Percentiles rank a stretch among this genome's conserved stretches.
Evolutionary conservation across 768 basidiomycete genomes (phyloP).

Genomic region (Tulasnella sp.): DNA sequence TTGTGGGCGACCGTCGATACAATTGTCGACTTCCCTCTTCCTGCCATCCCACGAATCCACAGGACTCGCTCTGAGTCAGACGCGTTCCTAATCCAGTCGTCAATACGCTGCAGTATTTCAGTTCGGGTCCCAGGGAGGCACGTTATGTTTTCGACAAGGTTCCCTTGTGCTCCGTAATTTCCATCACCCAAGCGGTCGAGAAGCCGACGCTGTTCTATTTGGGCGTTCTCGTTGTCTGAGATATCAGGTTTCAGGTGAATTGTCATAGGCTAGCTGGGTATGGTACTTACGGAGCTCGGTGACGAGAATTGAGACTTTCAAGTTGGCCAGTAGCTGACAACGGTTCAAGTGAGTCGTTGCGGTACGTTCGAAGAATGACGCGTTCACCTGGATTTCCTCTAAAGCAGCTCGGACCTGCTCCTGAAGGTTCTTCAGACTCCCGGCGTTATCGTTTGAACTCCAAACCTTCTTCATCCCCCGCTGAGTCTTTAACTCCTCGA

Average conservation of each 20-base stretch:
- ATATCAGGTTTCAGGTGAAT: too few relatives aligned
- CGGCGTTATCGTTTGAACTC: neutral
- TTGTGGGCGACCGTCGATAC: neutral
- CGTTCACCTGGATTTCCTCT: neutral
- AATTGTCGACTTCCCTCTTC: neutral
- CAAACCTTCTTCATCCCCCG: neutral
- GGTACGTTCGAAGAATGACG: too few relatives aligned
- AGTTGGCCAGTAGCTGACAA: neutral
- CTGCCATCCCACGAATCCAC: neutral
- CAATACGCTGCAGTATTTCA: neutral
- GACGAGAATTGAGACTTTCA: neutral
- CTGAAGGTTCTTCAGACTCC: neutral
- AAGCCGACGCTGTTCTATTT: neutral
- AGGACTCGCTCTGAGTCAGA: neutral
- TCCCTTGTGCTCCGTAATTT: neutral
- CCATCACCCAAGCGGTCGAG: neutral
- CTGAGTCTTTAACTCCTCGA: neutral
- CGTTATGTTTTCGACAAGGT: neutral
- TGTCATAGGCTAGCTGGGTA: neutral
- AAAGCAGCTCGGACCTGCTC: neutral
- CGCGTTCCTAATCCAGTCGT: neutral
- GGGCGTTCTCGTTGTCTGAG: neutral
- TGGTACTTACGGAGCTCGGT: neutral
- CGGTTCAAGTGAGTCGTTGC: neutral
- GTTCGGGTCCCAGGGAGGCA: neutral